Base-by-base conservation (phyloP, 164 flowering plant genomes). In the Annona squamosa region DNA sequence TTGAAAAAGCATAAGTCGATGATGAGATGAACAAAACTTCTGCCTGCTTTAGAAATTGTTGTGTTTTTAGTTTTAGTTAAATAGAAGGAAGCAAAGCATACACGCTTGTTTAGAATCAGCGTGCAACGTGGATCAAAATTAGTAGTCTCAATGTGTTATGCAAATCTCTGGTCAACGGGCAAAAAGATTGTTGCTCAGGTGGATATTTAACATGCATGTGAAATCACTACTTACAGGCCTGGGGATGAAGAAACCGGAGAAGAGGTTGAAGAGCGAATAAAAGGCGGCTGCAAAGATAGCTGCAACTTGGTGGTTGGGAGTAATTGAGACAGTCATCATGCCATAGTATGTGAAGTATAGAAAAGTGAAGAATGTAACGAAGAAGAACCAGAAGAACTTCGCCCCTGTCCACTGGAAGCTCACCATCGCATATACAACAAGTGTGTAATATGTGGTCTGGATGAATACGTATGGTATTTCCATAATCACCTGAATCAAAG, bases 181-280 rank as follows among this genome's bases (percentile, higher is more conserved):
- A 10, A 5, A 6, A 52, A 3, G 10, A 7, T 16, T 52, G 13
- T 52, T 52, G 37, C 5, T 63, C 37, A 63, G 3, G 3, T 63
- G 18, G 37, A 63, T 63, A 19, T 10, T 5, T 17, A n/a, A 19
- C 19, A 63, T 63, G n/a, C 65, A n/a, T 63, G n/a, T 66, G 46
- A 19, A 13, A 13, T 66, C 42, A 37, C 46, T 61, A 79, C 87
- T 80, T 83, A 90, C 96, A 9, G 91, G 86, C 84, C 84, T 81
- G 10, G 97, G 94, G 73, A 92, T 87, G 82, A 88, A 90, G 84
- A 90, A 92, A 65, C 96, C 97, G 2, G 96, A 90, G 88, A 92
- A 92, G 7, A 92, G 88, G 76, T 86, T 91, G 86, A 90, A 92
- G 71, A 92, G 82, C 4, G 86, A 65, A 63, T 85, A 92, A 81